These are phyloP conservation scores for Globisporangium sylvaticum DNA, from an alignment of 352 stramenopile species.

Conservation along the genomic window DNA sequence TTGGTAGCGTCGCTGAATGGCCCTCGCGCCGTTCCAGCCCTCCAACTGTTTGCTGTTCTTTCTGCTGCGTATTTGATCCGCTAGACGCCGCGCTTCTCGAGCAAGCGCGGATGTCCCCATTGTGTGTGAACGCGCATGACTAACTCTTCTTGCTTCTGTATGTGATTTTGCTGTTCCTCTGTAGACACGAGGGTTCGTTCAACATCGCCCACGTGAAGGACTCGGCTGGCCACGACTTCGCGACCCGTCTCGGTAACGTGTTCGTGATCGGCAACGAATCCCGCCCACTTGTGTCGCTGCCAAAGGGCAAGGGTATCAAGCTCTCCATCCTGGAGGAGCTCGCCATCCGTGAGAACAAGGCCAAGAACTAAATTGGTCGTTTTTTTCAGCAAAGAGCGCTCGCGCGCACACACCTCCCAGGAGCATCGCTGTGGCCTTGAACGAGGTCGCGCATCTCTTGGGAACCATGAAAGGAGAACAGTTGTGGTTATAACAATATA, in stretches of 20 bases:
- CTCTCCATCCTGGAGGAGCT: conserved; percentile 97
- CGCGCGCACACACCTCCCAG: not conserved
- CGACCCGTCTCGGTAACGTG: conserved; percentile 96
- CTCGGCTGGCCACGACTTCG: conserved; percentile 95
- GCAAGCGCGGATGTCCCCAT: not conserved
- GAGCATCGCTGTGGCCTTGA: conserved; percentile 11
- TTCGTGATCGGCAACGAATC: conserved; percentile 96
- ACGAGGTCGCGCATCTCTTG: conserved; percentile 12
- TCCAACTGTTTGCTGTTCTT: conserved; percentile 8
- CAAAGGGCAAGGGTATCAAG: conserved; percentile 99
- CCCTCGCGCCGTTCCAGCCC: not conserved
- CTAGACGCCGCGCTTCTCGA: not conserved
- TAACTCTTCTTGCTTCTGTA: conserved; percentile 16
- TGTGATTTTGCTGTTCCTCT: conserved; percentile 20
- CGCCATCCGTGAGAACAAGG: conserved; percentile 70
- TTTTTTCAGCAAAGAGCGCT: not conserved
- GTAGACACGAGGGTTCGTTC: conserved; percentile 97
- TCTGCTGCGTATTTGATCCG: not conserved
- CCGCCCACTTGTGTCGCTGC: conserved; percentile 93
- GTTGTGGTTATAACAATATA: conserved; percentile 5
- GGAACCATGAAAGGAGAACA: conserved; percentile 11
- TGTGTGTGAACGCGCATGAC: not conserved
- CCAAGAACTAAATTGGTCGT: conserved; percentile 48
- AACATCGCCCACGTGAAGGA: conserved; percentile 99
- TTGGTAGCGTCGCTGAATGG: conserved; percentile 16